A percentile compares a stretch with the other conserved stretches of the same genome.
Evolutionary conservation across 2,329 filamentous ascomycete genomes (phyloP).

Genomic region (Fusarium equiseti): DNA sequence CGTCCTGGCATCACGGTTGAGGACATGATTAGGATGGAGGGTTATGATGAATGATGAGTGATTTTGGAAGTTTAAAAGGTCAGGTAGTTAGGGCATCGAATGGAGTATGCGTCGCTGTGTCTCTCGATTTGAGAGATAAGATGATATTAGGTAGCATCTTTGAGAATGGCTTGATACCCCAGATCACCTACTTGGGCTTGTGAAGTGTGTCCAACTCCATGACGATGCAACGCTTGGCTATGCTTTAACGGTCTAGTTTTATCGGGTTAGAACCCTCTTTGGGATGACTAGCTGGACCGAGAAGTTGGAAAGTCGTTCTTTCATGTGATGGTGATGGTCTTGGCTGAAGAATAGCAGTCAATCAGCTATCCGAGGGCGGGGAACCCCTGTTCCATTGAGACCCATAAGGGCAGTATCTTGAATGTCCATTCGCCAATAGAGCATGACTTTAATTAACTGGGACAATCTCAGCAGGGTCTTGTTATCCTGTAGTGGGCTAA

Average conservation of each 20-base stretch:
- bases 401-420: background rate
- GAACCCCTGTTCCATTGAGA: slow-evolving; percentile 29
- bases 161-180: slow-evolving; percentile 42
- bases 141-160: slow-evolving; percentile 34
- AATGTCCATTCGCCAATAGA: slow-evolving; percentile 15
- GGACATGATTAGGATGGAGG: slow-evolving; percentile 23
- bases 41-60: slow-evolving; percentile 36
- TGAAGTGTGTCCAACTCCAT: background rate
- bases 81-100: slow-evolving; percentile 28
- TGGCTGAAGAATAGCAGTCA: slow-evolving; percentile 10
- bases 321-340: slow-evolving; percentile 27
- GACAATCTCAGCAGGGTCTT: slow-evolving; percentile 26
- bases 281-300: slow-evolving; percentile 3
- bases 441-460: slow-evolving; percentile 39
- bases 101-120: slow-evolving; percentile 32
- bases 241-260: background rate
- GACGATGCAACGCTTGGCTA: background rate
- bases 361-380: slow-evolving; percentile 32
- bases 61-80: slow-evolving; percentile 28
- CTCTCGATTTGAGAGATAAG: slow-evolving; percentile 12
- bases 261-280: slow-evolving; percentile 6
- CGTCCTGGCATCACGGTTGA: slow-evolving; percentile 12
- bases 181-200: background rate
- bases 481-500: slow-evolving; percentile 11
- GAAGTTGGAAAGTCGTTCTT: slow-evolving; percentile 2